A percentile compares a stretch with the other conserved stretches of the same genome.
Conservation (phyloP, 768 basidiomycete species). For the Lentinula boryana region DNA sequence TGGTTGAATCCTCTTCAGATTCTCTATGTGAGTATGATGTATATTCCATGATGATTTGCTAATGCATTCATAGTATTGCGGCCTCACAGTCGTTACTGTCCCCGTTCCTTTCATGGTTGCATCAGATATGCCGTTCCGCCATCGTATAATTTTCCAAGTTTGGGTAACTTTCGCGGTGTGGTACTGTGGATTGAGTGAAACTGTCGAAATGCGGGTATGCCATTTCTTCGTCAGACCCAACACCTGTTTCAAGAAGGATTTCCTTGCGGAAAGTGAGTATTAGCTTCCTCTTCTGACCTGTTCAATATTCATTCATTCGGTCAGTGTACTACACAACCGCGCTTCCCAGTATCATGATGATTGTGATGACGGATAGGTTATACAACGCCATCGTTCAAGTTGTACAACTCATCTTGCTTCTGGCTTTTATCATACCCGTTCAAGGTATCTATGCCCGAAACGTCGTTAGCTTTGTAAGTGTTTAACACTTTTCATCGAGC, state of each 20-base stretch:
- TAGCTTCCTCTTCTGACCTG: not conserved
- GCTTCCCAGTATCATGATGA: slow-evolving; percentile 18
- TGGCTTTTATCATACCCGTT: slow-evolving; percentile 14
- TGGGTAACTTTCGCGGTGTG: slow-evolving; percentile 4
- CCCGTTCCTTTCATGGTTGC: slow-evolving; percentile 6
- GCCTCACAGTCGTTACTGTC: not conserved
- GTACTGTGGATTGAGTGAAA: slow-evolving; percentile 13
- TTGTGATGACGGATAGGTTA: slow-evolving; percentile 15
- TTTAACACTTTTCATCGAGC: slow-evolving; percentile 24
- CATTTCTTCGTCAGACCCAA: slow-evolving; percentile 7
- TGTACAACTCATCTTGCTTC: slow-evolving; percentile 13
- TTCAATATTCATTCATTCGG: not conserved
- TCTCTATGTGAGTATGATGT: not conserved
- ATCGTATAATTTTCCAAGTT: not conserved
- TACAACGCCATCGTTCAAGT: slow-evolving; percentile 17
- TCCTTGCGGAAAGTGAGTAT: slow-evolving; percentile 16
- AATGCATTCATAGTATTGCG: not conserved
- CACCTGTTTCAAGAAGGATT: slow-evolving; percentile 15
- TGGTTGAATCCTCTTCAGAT: not conserved
- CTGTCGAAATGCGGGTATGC: slow-evolving; percentile 9
- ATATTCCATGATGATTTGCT: not conserved
- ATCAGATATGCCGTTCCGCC: not conserved
- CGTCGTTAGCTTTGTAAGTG: slow-evolving; percentile 20
- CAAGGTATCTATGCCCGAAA: slow-evolving; percentile 18
- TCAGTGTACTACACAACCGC: slow-evolving; percentile 19